These are phyloP conservation scores for Petunia secreta DNA, from an alignment of 257 asterid genomes.

Conservation along the genomic window DNA sequence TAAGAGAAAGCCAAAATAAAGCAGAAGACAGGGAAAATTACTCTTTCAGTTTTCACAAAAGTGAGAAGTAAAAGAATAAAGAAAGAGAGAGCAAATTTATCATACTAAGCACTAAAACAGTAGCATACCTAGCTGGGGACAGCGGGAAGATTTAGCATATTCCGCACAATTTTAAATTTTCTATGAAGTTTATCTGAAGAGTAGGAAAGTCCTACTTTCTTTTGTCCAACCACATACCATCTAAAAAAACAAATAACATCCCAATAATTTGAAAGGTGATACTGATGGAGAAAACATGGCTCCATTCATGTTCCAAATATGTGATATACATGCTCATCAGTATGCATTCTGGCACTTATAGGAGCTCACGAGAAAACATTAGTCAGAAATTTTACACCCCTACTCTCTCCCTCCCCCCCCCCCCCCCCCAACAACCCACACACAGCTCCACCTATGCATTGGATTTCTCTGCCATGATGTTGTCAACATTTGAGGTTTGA, in stretches of 20 bases:
- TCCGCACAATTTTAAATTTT: neutral
- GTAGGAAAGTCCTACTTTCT: neutral
- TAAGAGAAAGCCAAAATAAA: conserved; percentile 15
- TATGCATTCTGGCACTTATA: neutral
- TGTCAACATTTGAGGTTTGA: neutral
- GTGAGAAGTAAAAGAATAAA: conserved; percentile 7
- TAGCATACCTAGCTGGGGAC: neutral
- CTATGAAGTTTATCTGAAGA: neutral
- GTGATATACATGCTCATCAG: neutral
- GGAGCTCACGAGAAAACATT: neutral
- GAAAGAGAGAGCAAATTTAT: conserved; percentile 3
- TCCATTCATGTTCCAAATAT: neutral
- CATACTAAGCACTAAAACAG: conserved; percentile 12
- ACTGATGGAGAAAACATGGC: neutral
- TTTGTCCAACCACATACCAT: neutral
- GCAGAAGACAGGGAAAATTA: neutral
- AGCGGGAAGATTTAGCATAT: conserved; percentile 5
- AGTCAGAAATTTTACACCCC: neutral
- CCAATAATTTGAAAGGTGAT: neutral
- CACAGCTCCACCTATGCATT: neutral
- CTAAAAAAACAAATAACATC: neutral
- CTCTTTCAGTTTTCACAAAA: neutral
- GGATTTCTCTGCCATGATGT: neutral
- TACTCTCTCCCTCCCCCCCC: neutral
- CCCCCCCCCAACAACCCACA: no score